Evolutionary conservation across 306 rosid genomes (phyloP), one percentile per base, ranked within the genome.

Genomic region (Cucumis hystrix): DNA sequence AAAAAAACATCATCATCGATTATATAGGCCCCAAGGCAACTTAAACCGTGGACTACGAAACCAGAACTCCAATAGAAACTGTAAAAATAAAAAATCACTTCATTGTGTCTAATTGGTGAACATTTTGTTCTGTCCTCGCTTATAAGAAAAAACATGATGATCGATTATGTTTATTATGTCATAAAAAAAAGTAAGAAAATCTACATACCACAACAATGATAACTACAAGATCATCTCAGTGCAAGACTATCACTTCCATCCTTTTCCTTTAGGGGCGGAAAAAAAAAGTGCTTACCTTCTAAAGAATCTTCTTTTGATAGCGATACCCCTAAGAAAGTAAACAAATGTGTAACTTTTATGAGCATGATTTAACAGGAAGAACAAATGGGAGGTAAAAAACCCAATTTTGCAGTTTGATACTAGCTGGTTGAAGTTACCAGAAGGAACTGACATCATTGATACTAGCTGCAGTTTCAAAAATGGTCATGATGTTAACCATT

Each of bases 221-320:
- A 72, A 95, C 90, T 78, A 95, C 93, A 84, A 92, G 92, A 70
- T 95, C 97, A 82, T 95, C 97, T 97, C 97, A 95, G 82, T 95
- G 99, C 99, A 74, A 89, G 89, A 81, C 99, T 92, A 79, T 95
- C 99, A 43, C 88, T 90, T 80, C 99, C 99, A 80, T 91, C 86
- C 63, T 85, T 85, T 54, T 92, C 97, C 97, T 95, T 77, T 73
- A 80, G 71, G 47, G 15, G 6, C 2, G 17, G 30, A 2, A 74
- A 58, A 67, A 47, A 28, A n/a, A 77, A 4, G 18, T 54, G 65
- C 78, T 83, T 89, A 95, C 99, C 97, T 88, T 89, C 52, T 25
- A 69, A 43, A 89, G 88, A 80, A 90, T 81, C 83, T 89, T 90
- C 92, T 91, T 92, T 83, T 89, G 97, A 77, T 88, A 90, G 56